These are phyloP conservation scores for Calonectria multiphialidica DNA, from an alignment of 2,329 filamentous ascomycete genomes.

Conservation along the genomic window DNA sequence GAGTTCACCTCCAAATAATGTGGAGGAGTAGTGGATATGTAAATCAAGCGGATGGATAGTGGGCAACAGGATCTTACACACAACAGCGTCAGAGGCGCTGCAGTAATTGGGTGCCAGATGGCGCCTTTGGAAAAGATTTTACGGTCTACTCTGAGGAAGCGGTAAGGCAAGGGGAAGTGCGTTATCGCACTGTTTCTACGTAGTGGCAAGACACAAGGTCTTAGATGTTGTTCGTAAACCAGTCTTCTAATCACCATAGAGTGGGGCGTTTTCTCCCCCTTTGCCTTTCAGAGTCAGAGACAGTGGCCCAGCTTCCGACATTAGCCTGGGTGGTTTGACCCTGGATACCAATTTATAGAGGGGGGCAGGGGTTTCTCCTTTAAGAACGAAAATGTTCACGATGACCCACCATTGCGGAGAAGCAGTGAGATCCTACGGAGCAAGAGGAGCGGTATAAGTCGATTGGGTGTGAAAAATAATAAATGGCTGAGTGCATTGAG, in stretches of 20 bases:
- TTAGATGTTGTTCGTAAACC: background rate
- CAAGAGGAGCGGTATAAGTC: background rate
- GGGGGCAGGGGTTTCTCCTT: background rate
- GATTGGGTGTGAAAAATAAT: no score
- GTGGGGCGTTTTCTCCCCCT: background rate
- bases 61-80: no score
- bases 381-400: background rate
- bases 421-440: background rate
- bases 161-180: background rate
- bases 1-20: background rate
- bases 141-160: background rate
- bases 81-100: background rate
- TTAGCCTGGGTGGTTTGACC: background rate
- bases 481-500: no score
- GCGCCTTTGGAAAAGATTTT: background rate
- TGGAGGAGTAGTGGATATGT: background rate
- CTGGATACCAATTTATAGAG: background rate
- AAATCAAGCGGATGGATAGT: background rate
- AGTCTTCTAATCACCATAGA: background rate
- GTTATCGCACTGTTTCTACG: background rate
- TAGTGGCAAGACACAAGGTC: background rate
- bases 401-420: background rate
- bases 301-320: background rate
- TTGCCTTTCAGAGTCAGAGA: background rate
- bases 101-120: background rate